Percentiles rank a stretch among this genome's conserved stretches.
phyloP scores from a whole-genome alignment of 1,139 yeast species.

The Pichia sp. region DNA sequence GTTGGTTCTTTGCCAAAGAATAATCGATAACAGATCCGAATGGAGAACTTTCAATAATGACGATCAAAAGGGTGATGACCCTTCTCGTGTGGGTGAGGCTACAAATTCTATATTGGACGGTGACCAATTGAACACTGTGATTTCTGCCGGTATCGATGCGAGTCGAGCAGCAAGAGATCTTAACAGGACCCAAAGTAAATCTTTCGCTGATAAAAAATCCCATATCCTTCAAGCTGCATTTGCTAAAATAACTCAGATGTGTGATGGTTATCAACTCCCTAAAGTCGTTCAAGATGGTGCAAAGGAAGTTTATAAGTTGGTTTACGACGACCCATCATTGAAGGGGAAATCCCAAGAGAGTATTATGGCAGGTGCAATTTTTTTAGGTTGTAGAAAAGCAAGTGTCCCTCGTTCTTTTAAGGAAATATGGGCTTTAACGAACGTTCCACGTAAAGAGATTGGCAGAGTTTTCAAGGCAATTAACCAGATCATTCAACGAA shows the following conservation, averaged over 20 bases:
- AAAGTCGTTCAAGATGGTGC: slow-evolving; percentile 96
- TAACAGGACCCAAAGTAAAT: slow-evolving; percentile 82
- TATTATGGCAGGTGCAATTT: slow-evolving; percentile 94
- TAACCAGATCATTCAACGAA: slow-evolving; percentile 68
- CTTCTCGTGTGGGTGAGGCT: slow-evolving; percentile 99
- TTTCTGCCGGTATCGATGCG: slow-evolving; percentile 79
- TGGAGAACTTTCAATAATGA: slow-evolving; percentile 98
- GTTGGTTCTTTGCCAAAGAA: slow-evolving; percentile 82
- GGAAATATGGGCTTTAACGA: slow-evolving; percentile 93
- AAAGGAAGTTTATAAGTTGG: slow-evolving; percentile 89
- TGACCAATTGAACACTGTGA: slow-evolving; percentile 88
- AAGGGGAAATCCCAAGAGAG: slow-evolving; percentile 92
- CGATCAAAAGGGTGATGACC: slow-evolving; percentile 97
- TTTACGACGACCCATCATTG: slow-evolving; percentile 80
- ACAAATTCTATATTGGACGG: slow-evolving; percentile 92
- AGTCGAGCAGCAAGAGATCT: slow-evolving; percentile 78
- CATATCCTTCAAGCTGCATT: slow-evolving; percentile 86
- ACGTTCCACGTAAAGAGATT: slow-evolving; percentile 90
- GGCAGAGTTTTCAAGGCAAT: slow-evolving; percentile 84
- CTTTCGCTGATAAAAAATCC: slow-evolving; percentile 82
- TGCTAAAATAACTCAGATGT: slow-evolving; percentile 88
- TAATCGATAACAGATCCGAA: slow-evolving; percentile 93
- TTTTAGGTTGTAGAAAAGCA: slow-evolving; percentile 92
- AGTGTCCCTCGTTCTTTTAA: slow-evolving; percentile 92
- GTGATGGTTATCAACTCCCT: slow-evolving; percentile 94